Evolutionary conservation across 768 basidiomycete species (phyloP).

Genomic region (Rubroboletus satanas): DNA sequence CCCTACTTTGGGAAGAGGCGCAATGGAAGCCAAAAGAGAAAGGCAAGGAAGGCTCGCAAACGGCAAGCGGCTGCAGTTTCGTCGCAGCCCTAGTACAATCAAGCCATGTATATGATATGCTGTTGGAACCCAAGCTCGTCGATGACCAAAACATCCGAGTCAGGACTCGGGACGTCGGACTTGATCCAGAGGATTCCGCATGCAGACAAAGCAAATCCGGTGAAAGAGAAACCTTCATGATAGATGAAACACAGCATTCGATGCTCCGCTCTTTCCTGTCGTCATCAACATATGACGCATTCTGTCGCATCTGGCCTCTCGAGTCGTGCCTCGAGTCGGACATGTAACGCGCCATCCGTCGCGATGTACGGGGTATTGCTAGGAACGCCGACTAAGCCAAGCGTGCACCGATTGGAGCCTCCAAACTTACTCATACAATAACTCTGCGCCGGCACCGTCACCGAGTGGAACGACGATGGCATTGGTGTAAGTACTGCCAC

Average conservation of each 20-base stretch:
- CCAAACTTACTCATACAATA: slow-evolving; percentile 50
- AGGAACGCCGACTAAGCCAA: not conserved
- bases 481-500: slow-evolving; percentile 5
- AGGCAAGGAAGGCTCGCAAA: slow-evolving; percentile 13
- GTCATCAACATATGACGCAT: slow-evolving; percentile 42
- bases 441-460: slow-evolving; percentile 38
- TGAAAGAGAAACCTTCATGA: not conserved
- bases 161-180: not conserved
- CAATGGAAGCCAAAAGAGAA: slow-evolving; percentile 20
- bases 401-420: not conserved
- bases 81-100: not conserved
- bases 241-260: no score
- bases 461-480: slow-evolving; percentile 41
- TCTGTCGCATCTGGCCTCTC: slow-evolving; percentile 36
- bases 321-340: slow-evolving; percentile 44
- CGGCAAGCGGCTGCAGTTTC: slow-evolving; percentile 3
- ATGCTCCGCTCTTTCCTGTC: no score
- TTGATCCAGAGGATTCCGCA: no score
- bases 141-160: not conserved
- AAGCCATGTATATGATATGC: slow-evolving; percentile 1
- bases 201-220: not conserved
- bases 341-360: slow-evolving; percentile 42
- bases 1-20: slow-evolving; percentile 16
- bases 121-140: not conserved
- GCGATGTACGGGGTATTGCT: slow-evolving; percentile 48